phyloP scores from a whole-genome alignment of 306 rosid species.

The Dryas octopetala region DNA sequence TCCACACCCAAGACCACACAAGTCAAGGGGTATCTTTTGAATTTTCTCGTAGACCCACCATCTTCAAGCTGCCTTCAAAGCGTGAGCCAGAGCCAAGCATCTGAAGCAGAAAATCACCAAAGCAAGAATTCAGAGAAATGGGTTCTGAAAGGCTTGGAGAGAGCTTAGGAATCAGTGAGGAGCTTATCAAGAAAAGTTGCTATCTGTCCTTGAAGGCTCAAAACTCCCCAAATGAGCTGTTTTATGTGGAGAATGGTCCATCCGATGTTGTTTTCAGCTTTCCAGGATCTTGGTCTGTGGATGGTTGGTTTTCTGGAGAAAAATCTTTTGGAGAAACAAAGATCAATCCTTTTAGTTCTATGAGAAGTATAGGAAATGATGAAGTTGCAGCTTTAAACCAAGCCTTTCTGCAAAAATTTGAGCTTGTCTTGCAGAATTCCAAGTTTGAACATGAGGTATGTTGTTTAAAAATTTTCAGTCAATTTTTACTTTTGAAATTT shows the following conservation, averaged over 20 bases:
- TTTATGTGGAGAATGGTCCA: constrained; percentile 19
- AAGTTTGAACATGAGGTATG: constrained; percentile 41
- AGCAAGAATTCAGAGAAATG: constrained; percentile 27
- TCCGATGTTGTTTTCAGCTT: constrained; percentile 45
- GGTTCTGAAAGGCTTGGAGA: constrained; percentile 35
- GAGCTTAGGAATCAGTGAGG: constrained; percentile 32
- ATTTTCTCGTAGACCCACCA: background rate
- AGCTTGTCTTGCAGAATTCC: constrained; percentile 7
- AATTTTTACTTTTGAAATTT: background rate
- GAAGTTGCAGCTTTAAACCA: constrained; percentile 51
- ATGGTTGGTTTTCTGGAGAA: constrained; percentile 36
- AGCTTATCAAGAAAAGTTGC: constrained; percentile 37
- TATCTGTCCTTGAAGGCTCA: constrained; percentile 41
- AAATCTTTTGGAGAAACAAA: constrained; percentile 49
- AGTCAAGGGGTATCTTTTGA: constrained; percentile 1
- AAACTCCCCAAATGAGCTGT: constrained; percentile 23
- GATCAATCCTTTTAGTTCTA: constrained; percentile 53
- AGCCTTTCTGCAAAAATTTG: constrained; percentile 47
- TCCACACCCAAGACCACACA: background rate
- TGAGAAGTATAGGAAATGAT: constrained; percentile 65
- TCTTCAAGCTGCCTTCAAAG: background rate
- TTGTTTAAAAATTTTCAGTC: background rate
- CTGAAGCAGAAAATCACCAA: background rate
- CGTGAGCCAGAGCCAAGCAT: background rate
- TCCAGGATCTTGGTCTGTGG: constrained; percentile 42